Conservation (phyloP, 768 basidiomycete species). For the Tricholoma terreum region DNA sequence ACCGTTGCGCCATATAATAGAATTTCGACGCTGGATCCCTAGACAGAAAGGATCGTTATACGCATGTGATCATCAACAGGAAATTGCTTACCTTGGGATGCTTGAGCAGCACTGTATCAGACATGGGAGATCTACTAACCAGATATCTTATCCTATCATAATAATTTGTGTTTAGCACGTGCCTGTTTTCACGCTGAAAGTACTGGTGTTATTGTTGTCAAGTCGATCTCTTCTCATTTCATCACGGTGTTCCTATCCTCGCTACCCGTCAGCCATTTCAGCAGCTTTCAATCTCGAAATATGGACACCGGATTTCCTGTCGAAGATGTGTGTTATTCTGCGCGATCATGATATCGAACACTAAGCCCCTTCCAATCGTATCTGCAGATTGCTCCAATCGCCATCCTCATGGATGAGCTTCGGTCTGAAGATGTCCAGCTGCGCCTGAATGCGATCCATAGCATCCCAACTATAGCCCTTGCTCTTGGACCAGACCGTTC, state of each 20-base stretch:
- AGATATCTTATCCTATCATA: background rate
- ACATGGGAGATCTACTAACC: background rate
- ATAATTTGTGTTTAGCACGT: no score
- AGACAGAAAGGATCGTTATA: background rate
- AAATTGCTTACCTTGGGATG: constrained; percentile 57
- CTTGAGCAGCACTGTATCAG: constrained; percentile 44
- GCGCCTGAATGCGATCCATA: constrained; percentile 94
- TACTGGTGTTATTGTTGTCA: no score
- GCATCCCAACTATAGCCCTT: constrained; percentile 96
- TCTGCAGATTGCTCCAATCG: constrained; percentile 84
- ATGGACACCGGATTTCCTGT: constrained; percentile 67
- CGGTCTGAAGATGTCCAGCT: constrained; percentile 97
- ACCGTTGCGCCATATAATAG: constrained; percentile 85
- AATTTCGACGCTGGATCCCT: constrained; percentile 68
- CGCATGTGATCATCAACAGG: background rate
- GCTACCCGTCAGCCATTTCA: background rate
- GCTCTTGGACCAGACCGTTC: constrained; percentile 95
- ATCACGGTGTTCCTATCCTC: background rate
- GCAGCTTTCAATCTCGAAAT: background rate
- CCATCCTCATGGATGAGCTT: constrained; percentile 96
- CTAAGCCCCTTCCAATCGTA: constrained; percentile 8
- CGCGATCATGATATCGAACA: constrained; percentile 13
- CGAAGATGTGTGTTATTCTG: constrained; percentile 59
- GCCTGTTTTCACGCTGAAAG: background rate
- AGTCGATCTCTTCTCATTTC: background rate